Percentiles rank a stretch among this genome's conserved stretches.
phyloP scores from a whole-genome alignment of 768 basidiomycete genomes.

The Tulasnella calospora region DNA sequence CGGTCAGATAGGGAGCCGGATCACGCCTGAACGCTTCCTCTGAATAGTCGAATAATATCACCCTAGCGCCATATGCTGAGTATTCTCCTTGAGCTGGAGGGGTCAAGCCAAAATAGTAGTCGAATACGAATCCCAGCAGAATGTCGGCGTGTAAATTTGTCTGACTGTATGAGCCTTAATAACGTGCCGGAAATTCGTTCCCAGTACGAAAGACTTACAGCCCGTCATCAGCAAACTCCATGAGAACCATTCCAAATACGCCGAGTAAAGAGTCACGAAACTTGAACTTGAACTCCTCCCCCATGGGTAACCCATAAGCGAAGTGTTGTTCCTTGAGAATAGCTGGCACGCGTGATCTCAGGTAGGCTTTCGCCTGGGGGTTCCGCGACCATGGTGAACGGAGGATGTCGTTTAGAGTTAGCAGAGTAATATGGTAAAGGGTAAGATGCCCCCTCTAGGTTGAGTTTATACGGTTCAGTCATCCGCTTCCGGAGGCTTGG shows the following conservation, averaged over 20 bases:
- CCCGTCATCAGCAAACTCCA: neutral
- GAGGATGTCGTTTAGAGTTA: neutral
- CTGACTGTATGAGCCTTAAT: neutral
- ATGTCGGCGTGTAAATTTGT: neutral
- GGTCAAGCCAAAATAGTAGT: neutral
- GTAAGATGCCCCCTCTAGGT: neutral
- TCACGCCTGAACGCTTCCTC: neutral
- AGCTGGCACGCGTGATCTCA: neutral
- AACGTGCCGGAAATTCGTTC: neutral
- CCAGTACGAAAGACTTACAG: neutral
- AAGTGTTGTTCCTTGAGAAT: neutral
- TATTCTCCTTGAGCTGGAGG: neutral
- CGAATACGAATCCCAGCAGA: neutral
- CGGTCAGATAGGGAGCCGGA: neutral
- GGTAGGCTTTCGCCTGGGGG: neutral
- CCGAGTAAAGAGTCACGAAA: neutral
- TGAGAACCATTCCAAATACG: neutral
- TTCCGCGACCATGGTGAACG: neutral
- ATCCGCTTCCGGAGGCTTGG: neutral
- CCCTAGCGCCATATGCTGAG: neutral
- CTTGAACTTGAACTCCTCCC: neutral
- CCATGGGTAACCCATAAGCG: neutral
- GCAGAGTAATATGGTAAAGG: neutral
- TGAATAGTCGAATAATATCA: neutral
- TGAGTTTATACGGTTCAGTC: neutral